Conservation (phyloP, 176 grass and related monocot genomes). For the Oryza brachyantha region DNA sequence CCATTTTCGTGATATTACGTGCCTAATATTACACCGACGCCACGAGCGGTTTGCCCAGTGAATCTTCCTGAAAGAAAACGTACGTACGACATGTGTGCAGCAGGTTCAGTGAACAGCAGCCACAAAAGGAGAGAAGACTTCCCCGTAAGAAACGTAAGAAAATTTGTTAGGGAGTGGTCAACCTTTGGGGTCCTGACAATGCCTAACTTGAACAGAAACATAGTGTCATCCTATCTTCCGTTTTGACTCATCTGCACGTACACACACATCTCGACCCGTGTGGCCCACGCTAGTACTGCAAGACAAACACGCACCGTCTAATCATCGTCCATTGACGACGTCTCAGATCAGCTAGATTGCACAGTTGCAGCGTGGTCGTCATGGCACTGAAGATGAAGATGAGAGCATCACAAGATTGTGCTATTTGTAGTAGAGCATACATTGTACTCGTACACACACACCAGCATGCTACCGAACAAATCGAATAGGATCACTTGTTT, state of each 20-base stretch:
- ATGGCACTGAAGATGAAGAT: not conserved
- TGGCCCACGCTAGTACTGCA: not conserved
- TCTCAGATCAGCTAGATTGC: not conserved
- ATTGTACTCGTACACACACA: not conserved
- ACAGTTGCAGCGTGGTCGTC: not conserved
- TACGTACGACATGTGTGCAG: not conserved
- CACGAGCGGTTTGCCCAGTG: not conserved
- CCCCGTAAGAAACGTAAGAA: not conserved
- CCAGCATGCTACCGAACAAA: not conserved
- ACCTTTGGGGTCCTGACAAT: not conserved
- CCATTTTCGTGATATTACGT: not conserved
- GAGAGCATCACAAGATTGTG: not conserved
- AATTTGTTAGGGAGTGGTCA: slow-evolving; percentile 20
- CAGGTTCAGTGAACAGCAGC: not conserved
- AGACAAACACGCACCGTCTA: not conserved
- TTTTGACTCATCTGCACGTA: slow-evolving; percentile 18
- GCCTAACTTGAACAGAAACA: slow-evolving; percentile 25
- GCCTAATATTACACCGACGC: not conserved
- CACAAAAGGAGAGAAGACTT: slow-evolving; percentile 12
- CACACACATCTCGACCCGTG: not conserved
- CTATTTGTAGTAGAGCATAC: too few species aligned
- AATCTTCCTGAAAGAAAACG: not conserved
- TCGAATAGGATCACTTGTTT: not conserved
- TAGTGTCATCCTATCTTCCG: slow-evolving; percentile 11
- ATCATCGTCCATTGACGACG: not conserved